Base-by-base conservation (phyloP, 2,329 filamentous ascomycete species). In the Sarocladium oryzae region DNA sequence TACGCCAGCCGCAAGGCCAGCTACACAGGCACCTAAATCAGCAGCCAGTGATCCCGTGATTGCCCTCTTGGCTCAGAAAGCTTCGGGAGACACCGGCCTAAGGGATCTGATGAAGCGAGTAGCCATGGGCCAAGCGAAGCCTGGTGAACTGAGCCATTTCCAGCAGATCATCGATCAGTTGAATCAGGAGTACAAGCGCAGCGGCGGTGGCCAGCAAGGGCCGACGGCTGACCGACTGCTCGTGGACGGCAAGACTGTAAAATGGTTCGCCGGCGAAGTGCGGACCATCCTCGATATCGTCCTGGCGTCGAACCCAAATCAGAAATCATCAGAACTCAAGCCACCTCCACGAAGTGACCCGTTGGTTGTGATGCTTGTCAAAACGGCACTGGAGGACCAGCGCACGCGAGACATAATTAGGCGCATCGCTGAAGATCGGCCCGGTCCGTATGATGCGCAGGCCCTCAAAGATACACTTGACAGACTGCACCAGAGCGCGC, bases 91-190 rank as follows among this genome's bases (percentile, higher is more conserved):
- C 61, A 77, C 82, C 0, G 77, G 85, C 51, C 71, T 93, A 9
- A 84, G 89, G 52, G 82, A 86, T 32, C 72, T 93, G 0, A 93
- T 93, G 88, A 89, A 89, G 64, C 81, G 88, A 50, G 88, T 93
- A 1, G 88, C 88, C 0, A 82, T 84, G 24, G 88, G 88, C 1
- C 78, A 85, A 57, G 88, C 88, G 0, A 82, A 79, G 11, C 78
- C 81, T 33, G 78, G 82, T 13, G 86, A 93, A 63, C 69, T 93
- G 11, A 81, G 82, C 43, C 80, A 84, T 55, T 93, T 93, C 58
- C 88, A 93, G 63, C 77, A 76, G 46, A 88, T 93, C 37, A 93
- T 93, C 55, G 86, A 90, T 60, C 83, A 89, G 62, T 78, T 93
- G 52, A 90, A 85, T 2, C 67, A 67, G 1, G 78, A 82, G 54